Evolutionary conservation across 352 stramenopile species (phyloP), one percentile per base, ranked within the genome.

Genomic region (Saprolegnia parasitica): DNA sequence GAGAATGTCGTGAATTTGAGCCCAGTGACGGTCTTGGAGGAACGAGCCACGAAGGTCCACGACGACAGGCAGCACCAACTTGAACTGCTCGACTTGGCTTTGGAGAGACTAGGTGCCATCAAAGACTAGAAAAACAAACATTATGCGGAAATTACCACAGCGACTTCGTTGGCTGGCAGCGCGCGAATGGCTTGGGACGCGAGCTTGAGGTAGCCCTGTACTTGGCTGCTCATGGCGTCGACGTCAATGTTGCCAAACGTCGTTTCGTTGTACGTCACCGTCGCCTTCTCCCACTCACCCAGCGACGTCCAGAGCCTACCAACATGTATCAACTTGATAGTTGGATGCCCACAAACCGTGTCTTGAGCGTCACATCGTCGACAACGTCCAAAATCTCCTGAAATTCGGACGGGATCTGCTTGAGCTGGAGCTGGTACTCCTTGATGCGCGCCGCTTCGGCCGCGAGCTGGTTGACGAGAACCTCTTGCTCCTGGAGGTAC

Each of bases 221-320:
- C 89, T 52, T 98, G 81, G 40, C 96, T 97, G 20, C 89, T 89
- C 60, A 98, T 92, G 0, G 74, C 72, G 8, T 56, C 71, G 9
- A 96, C 87, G 68, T 98, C 89, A n/a, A 98, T 95, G 23, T 93
- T 76, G 57, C 93, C 84, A 49, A 98, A 96, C 0, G 80, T 74
- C 0, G 88, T 96, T 37, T 85, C 80, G 0, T 90, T 79, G 68
- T 95, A 97, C 18, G 71, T 77, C 9, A 80, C 74, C 0, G 86
- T 91, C 23, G 97, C 76, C 6, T 82, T 71, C 49, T 87, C 81
- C 93, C 93, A 98, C 20, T 95, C 81, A 63, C 89, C 68, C 16
- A 97, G 67, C 0, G 88, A 89, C 26, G 79, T 85, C 93, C 93
- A 98, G 11, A 98, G 77, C 68, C 91, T 89, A 11, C 52, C 71